Conservation (phyloP, 2,329 filamentous ascomycete species). For the Penicillium sp. region DNA sequence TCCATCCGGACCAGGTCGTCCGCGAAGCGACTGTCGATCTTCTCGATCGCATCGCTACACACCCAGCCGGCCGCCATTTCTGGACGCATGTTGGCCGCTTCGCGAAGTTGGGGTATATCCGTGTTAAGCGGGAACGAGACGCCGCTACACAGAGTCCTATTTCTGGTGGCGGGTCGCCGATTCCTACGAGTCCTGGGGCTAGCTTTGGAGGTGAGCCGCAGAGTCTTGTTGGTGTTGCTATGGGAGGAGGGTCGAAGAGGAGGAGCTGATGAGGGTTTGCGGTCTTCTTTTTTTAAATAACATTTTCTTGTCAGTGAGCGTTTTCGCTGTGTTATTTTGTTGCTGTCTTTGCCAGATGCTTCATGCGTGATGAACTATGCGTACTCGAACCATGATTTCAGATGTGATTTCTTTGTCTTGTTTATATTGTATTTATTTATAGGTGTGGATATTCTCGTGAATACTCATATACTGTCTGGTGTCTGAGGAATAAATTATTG, state of each 20-base stretch:
- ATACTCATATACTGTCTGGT: background rate
- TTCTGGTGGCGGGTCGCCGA: conserved; percentile 20
- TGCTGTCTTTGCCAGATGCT: background rate
- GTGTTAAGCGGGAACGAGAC: conserved; percentile 67
- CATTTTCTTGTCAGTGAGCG: conserved; percentile 5
- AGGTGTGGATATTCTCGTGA: background rate
- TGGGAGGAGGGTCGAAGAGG: conserved; percentile 30
- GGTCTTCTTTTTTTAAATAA: background rate
- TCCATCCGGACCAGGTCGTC: conserved; percentile 82
- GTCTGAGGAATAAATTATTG: background rate
- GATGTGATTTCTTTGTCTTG: background rate
- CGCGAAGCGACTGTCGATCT: conserved; percentile 74
- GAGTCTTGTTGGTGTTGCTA: conserved; percentile 39
- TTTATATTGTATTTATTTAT: background rate
- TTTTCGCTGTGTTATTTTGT: background rate
- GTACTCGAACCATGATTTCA: background rate
- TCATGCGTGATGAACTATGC: background rate
- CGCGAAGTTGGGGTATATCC: conserved; percentile 79
- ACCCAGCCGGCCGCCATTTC: conserved; percentile 91
- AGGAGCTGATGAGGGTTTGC: conserved; percentile 25
- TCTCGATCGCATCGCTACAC: conserved; percentile 76
- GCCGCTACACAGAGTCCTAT: conserved; percentile 27
- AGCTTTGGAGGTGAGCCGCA: conserved; percentile 34
- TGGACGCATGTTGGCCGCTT: conserved; percentile 85
- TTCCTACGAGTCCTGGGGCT: conserved; percentile 15